Evolutionary conservation across 352 stramenopile genomes (phyloP).

Genomic region (Phytophthora cajani): DNA sequence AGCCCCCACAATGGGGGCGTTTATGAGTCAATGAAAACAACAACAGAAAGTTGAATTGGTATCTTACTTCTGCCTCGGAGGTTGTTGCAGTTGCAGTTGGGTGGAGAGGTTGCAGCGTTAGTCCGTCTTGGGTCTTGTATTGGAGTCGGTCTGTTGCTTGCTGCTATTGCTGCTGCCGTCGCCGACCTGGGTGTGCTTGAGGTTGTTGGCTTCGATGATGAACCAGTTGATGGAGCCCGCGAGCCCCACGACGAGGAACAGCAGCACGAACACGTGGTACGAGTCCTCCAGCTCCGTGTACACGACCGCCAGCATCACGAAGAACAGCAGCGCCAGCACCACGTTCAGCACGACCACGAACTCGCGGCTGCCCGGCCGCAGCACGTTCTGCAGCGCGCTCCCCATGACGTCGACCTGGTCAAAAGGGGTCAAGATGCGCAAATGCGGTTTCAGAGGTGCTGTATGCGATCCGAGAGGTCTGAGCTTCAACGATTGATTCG

Average conservation of each 20-base stretch:
- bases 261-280: conserved; percentile 83
- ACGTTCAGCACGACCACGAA: conserved; percentile 79
- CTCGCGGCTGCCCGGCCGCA: conserved; percentile 74
- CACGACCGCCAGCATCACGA: conserved; percentile 76
- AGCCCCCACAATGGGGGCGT: conserved; percentile 8
- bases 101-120: conserved; percentile 18
- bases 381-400: conserved; percentile 50
- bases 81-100: conserved; percentile 2
- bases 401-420: conserved; percentile 5
- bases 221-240: conserved; percentile 90
- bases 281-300: conserved; percentile 87
- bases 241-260: conserved; percentile 84
- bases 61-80: background rate
- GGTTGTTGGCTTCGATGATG: conserved; percentile 75
- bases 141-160: conserved; percentile 20
- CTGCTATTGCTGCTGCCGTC: background rate
- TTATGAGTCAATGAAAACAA: conserved; percentile 20
- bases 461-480: background rate
- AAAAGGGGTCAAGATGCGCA: background rate
- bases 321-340: conserved; percentile 72
- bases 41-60: conserved; percentile 1
- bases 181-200: conserved; percentile 50
- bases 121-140: conserved; percentile 61
- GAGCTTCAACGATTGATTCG: no score
- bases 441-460: background rate